Evolutionary conservation across 2,329 filamentous ascomycete species (phyloP), one percentile per base, ranked within the genome.

Genomic region (Fusarium sp.): DNA sequence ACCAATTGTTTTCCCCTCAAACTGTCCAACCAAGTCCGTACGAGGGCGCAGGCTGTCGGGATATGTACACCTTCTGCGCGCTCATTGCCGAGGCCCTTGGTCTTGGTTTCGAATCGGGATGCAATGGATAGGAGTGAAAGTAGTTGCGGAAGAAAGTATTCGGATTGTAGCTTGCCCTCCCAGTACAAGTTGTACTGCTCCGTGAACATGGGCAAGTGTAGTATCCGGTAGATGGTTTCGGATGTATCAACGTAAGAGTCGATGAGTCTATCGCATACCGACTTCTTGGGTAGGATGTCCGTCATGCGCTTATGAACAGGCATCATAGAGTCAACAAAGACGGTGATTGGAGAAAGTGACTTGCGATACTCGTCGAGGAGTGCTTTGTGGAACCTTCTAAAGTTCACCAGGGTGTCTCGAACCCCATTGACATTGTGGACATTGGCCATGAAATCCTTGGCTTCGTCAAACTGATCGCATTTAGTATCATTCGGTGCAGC

Each of bases 321-420:
- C 77, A 88, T 87, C 82, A 89, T 87, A n/a, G 88, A 89, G 74
- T 90, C 87, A 31, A 89, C 88, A 73, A 87, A 90, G 35, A 90
- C 88, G 4, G 87, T 83, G 52, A 90, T 89, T 1, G 88, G 88
- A 6, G 85, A 80, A 45, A 88, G 79, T 0, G 83, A 84, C 72
- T 85, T 85, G 62, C 81, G 81, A 74, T 87, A 84, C 34, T 87
- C 85, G 58, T 86, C 84, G 71, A 87, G 85, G 10, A 89, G 79
- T 16, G 83, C 79, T 69, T 82, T 85, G 75, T 89, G 85, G 40
- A 89, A 83, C 52, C 84, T 83, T 63, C 85, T 83, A 52, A 89
- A 84, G 56, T 82, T 83, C 22, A 80, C 68, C 61, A 89, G 84
- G 38, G 86, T 73, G 22, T 87, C 85, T 31, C 81, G 77, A 31